phyloP scores from a whole-genome alignment of 768 basidiomycete genomes.

The Nidularia sp. region DNA sequence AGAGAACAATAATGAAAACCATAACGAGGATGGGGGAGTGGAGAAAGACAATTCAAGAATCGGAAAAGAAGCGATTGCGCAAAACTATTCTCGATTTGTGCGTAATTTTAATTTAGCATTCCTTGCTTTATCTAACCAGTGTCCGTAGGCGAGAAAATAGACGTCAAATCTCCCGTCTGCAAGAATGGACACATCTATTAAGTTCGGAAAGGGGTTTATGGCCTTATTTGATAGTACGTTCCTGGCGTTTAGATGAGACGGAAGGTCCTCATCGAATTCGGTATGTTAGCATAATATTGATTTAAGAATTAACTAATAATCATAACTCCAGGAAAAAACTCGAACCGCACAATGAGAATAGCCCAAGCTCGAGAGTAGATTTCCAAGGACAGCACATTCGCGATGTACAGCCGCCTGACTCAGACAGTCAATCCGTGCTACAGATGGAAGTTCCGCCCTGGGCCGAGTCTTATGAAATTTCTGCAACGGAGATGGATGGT shows the following conservation, averaged over 20 bases:
- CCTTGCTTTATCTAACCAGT: not conserved
- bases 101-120: slow-evolving; percentile 12
- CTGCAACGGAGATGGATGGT: slow-evolving; percentile 63
- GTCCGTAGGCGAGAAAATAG: slow-evolving; percentile 66
- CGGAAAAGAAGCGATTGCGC: slow-evolving; percentile 69
- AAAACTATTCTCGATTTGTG: slow-evolving; percentile 75
- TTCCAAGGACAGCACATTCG: slow-evolving; percentile 35
- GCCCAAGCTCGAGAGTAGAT: slow-evolving; percentile 44
- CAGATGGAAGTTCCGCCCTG: slow-evolving; percentile 68
- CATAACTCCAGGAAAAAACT: slow-evolving; percentile 60
- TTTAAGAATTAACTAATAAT: too few species aligned
- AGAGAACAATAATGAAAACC: slow-evolving; percentile 59
- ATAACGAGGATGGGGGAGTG: slow-evolving; percentile 65
- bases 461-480: slow-evolving; percentile 69
- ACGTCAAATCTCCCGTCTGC: slow-evolving; percentile 57
- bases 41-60: slow-evolving; percentile 62
- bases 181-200: slow-evolving; percentile 58
- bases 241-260: slow-evolving; percentile 87
- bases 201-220: slow-evolving; percentile 82
- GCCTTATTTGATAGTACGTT: slow-evolving; percentile 47
- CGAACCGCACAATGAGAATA: slow-evolving; percentile 55
- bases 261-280: slow-evolving; percentile 87
- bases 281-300: slow-evolving; percentile 27
- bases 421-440: slow-evolving; percentile 43
- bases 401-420: slow-evolving; percentile 47